Conservation (phyloP, 140 eudicot genomes). For the Ambrosia hybrid region DNA sequence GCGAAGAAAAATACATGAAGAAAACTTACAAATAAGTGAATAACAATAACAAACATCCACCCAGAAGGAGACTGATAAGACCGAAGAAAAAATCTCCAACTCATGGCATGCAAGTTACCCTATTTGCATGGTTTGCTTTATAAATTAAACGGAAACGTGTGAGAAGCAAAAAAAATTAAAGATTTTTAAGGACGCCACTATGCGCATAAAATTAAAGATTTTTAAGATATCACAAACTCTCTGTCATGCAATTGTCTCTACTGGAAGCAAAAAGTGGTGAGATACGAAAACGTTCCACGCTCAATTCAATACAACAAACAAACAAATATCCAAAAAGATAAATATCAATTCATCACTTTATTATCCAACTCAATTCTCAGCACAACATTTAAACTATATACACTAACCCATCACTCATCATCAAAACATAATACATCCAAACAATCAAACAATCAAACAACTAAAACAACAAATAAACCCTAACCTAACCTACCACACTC, state of each 20-base stretch:
- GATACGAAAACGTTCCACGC: not conserved
- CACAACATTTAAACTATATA: not conserved
- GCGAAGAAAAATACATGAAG: too few relatives aligned
- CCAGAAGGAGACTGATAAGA: not conserved
- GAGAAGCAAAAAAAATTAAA: not conserved
- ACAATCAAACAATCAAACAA: not conserved
- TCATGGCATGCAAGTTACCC: conserved; percentile 1
- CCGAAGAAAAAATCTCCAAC: not conserved
- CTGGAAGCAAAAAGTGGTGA: not conserved
- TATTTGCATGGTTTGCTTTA: not conserved
- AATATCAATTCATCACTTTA: not conserved
- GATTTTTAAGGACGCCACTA: not conserved
- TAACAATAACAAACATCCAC: not conserved
- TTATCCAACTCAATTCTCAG: not conserved
- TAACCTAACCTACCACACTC: not conserved
- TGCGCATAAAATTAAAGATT: not conserved
- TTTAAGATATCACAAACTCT: not conserved
- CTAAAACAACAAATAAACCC: conserved; percentile 22
- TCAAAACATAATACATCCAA: not conserved
- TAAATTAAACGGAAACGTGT: too few relatives aligned
- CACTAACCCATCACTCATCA: too few relatives aligned
- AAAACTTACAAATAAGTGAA: too few relatives aligned
- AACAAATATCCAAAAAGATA: not conserved
- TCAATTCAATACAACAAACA: not conserved
- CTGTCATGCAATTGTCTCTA: not conserved